Evolutionary conservation across 106 monocot species (phyloP), one percentile per base, ranked within the genome.

Genomic region (Dendrobium catenatum): DNA sequence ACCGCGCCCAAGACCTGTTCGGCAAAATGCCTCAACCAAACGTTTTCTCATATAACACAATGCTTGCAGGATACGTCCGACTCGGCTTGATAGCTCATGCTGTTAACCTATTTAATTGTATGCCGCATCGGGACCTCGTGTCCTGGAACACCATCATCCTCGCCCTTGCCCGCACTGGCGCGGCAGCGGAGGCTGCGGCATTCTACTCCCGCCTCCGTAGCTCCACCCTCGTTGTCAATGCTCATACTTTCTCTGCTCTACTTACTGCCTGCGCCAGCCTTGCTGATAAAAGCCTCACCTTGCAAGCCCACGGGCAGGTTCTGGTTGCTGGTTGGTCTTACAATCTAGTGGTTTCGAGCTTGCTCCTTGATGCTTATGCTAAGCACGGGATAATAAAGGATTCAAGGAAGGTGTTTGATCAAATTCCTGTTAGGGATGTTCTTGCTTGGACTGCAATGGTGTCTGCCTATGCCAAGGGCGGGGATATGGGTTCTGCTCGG

Each of bases 61-160:
- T 98, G 95, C 86, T 98, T 31, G 64, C 87, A 1, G 92, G 96
- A 0, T 94, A 92, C 70, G 80, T 87, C 17, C 79, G 81, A 26
- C 59, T 88, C 13, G 88, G 88, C 29, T 78, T 85, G 79, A 51
- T 86, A 22, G 31, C 31, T 9, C 77, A 81, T 2, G 92, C 90
- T 6, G 75, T 81, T 47, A 37, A 55, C 42, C 20, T 94, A 2
- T 96, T 96, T 58, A 86, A 87, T 15, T 5, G 40, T 42, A 96
- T 94, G 90, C 81, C 85, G 19, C 33, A 79, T 5, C 80, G 84
- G 9, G 96, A 96, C 48, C 72, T 90, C 37, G 83, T 92, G 22
- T 94, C 94, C 10, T 94, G 90, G 87, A 96, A 96, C 73, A 89
- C 88, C 72, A 82, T 92, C 76, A 88, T 96, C 75, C 56, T 87